These are phyloP conservation scores for Erythrobasidium hasegawianum DNA, from an alignment of 1,284 basidiomycete species.

Conservation along the genomic window DNA sequence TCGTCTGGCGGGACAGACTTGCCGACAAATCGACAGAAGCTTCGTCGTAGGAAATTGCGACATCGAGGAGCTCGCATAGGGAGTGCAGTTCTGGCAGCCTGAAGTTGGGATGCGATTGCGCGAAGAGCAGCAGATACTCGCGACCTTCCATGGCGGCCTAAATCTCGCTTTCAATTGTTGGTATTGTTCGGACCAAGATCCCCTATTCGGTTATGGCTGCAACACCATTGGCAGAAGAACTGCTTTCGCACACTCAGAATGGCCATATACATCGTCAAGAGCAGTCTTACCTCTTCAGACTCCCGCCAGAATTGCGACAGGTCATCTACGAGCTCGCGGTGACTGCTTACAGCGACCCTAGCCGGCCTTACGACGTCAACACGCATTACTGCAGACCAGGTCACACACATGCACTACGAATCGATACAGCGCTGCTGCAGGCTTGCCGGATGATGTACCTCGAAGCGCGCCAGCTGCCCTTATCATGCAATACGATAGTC, in stretches of 20 bases:
- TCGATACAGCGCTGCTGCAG: constrained; percentile 17
- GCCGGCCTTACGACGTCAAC: constrained; percentile 13
- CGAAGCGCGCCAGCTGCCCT: constrained; percentile 20
- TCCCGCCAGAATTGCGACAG: constrained; percentile 21
- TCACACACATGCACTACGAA: neutral
- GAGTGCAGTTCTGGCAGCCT: constrained; percentile 41
- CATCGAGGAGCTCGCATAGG: constrained; percentile 32
- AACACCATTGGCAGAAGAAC: neutral
- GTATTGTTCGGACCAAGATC: neutral
- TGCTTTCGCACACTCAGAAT: neutral
- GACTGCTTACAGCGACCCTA: constrained; percentile 10
- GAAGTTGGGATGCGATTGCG: constrained; percentile 40
- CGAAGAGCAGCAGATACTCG: constrained; percentile 39
- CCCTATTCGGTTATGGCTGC: neutral
- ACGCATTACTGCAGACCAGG: constrained; percentile 28
- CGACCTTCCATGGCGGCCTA: constrained; percentile 18
- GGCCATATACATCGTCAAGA: constrained; percentile 3
- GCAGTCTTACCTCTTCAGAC: constrained; percentile 28
- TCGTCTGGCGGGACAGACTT: neutral
- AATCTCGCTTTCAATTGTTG: neutral
- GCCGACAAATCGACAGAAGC: constrained; percentile 8
- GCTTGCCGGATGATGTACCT: constrained; percentile 19
- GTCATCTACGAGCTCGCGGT: constrained; percentile 15
- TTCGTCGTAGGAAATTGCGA: constrained; percentile 33
- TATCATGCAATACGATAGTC: constrained; percentile 17